These are phyloP conservation scores for Cryphonectria naterciae DNA, from an alignment of 2,329 filamentous ascomycete genomes.

Conservation along the genomic window DNA sequence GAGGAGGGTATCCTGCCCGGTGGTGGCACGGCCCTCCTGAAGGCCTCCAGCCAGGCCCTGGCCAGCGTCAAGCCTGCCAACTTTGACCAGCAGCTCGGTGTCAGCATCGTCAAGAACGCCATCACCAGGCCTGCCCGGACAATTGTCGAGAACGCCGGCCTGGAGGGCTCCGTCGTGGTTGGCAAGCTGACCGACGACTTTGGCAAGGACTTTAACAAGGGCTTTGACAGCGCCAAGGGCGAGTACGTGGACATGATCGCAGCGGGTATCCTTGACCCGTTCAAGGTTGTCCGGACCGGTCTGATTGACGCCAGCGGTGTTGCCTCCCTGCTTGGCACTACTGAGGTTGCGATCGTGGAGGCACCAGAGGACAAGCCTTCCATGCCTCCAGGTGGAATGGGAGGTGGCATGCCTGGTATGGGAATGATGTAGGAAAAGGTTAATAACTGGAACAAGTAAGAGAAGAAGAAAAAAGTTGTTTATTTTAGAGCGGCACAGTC, in stretches of 20 bases:
- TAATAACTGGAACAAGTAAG: slow-evolving; percentile 25
- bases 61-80: slow-evolving; percentile 83
- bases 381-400: slow-evolving; percentile 59
- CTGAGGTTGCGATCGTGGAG: slow-evolving; percentile 97
- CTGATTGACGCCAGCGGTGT: slow-evolving; percentile 95
- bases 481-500: slow-evolving; percentile 37
- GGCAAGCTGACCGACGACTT: slow-evolving; percentile 98
- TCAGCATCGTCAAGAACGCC: slow-evolving; percentile 96
- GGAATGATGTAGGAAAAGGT: slow-evolving; percentile 63
- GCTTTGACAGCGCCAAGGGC: slow-evolving; percentile 94
- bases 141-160: slow-evolving; percentile 96
- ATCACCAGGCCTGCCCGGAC: slow-evolving; percentile 93
- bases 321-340: slow-evolving; percentile 94
- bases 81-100: slow-evolving; percentile 99
- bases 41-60: slow-evolving; percentile 90
- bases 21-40: slow-evolving; percentile 96
- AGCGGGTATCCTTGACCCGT: slow-evolving; percentile 95
- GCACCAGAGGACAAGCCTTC: slow-evolving; percentile 87
- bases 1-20: slow-evolving; percentile 99
- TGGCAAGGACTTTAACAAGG: slow-evolving; percentile 93
- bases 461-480: slow-evolving; percentile 26
- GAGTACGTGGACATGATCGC: slow-evolving; percentile 99
- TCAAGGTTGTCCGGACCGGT: slow-evolving; percentile 98
- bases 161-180: slow-evolving; percentile 94
- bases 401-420: slow-evolving; percentile 49